Base-by-base conservation (phyloP, 2,329 filamentous ascomycete genomes). In the Penicillium sumatraense region DNA sequence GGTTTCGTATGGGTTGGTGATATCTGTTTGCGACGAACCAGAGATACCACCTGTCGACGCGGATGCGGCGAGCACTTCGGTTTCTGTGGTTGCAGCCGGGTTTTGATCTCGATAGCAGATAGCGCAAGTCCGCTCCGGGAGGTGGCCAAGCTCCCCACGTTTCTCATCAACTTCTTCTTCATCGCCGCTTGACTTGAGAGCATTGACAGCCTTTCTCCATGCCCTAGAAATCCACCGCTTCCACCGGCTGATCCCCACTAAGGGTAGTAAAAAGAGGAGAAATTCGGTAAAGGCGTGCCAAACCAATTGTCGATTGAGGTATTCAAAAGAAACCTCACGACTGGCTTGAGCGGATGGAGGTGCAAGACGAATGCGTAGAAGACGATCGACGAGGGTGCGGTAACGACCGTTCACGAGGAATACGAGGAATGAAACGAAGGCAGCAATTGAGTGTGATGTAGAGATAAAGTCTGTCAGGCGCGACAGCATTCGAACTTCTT, bases 201-300 rank as follows among this genome's bases (percentile, higher is more conserved):
- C 82, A 27, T 85, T 81, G 65, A 89, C 89, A 1, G 90, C 87
- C 72, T 88, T 92, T 64, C 89, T 86, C 91, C 92, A 96, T n/a
- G 88, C 86, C 59, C 92, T 85, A 18, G 85, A 82, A n/a, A 97
- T 80, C 89, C 93, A 96, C 62, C 93, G 84, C 54, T 91, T 86
- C 95, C 95, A 99, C 62, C 92, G 86, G 68, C 90, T 89, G 64
- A 99, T 93, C 49, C 95, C 95, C 38, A 99, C 90, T n/a, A 99
- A 83, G 0, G 95, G 95, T n/a, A 99, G 82, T 16, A 98, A 84
- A 73, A 98, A 99, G 27, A 99, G 84, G n/a, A 99, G 81, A 67
- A 99, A 99, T 72, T 99, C 95, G 23, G 95, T 99, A 68, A 99
- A 96, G n/a, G 95, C 95, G 75, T 99, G 95, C 95, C 95, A 99